Evolutionary conservation across 1,284 basidiomycete genomes (phyloP), one percentile per base, ranked within the genome.

Genomic region (Irpex rosettiformis): DNA sequence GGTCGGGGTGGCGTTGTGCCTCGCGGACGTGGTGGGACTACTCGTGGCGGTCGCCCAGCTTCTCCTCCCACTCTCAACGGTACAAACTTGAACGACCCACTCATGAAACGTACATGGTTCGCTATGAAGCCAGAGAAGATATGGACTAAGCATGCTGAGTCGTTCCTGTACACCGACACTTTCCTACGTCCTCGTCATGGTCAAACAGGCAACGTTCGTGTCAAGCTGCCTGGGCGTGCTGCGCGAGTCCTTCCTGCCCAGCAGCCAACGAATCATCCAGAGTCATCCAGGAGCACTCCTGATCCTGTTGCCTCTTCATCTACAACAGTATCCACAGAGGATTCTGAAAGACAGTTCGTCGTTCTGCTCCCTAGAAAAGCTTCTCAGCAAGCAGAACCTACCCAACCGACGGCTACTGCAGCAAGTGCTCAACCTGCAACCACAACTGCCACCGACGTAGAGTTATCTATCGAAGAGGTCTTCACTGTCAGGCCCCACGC

Each of bases 91-190:
- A 60, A 63, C 40, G 61, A 62, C 18, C 49, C 54, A 25, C 27
- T 51, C 57, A 64, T 76, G 3, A 79, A 78, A 21, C 81, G 85
- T 47, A 74, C 81, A 42, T 89, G 88, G 84, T 90, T 79, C 66
- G 72, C 79, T 3, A 83, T 84, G 82, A 90, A 88, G 69, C 89
- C 89, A 5, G 89, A 92, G 68, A 80, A 79, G 45, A 79, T 84
- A 64, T 92, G 88, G 88, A 91, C 89, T 3, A 90, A 90, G 65
- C 88, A 90, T 59, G 83, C 85, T 62, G 89, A 91, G 66, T 78
- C 76, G 1, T 88, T 84, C 69, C 80, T 92, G 24, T 86, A 85
- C 73, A 77, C 80, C 55, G 88, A 91, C 55, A 67, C 77, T 21
- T 69, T 79, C 24, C 72, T 82, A 21, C 86, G 85, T 67, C 77